Base-by-base conservation (phyloP, 1,139 yeast species). In the Yamadazyma sp. region DNA sequence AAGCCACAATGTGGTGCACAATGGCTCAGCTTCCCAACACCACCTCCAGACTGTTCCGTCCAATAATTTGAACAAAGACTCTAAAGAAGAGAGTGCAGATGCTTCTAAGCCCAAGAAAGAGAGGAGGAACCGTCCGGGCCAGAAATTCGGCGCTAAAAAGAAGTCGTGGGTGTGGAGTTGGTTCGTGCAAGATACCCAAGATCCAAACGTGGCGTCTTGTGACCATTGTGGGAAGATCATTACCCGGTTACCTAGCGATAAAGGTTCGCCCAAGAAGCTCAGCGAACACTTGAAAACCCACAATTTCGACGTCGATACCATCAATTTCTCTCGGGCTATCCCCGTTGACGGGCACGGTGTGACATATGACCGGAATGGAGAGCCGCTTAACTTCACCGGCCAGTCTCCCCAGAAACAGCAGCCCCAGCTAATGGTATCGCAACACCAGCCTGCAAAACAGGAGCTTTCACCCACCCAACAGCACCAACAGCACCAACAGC, bases 101-200 rank as follows among this genome's bases (percentile, higher is more conserved):
- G 12, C 11, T 16, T 36, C 34, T 6, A 45, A 48, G 23, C 47
- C 53, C 5, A 54, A 52, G 36, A 57, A 52, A 37, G 63, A 55
- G 33, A 59, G 73, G 14, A 59, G 56, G 38, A 72, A 72, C 47
- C 59, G 69, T 39, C 78, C 79, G 1, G 78, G 78, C 2, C 77
- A 70, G 46, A 71, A 66, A 45, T 76, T 75, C 45, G 82, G 82
- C 11, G 82, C 82, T 12, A 76, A 74, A 47, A 76, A 76, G 62
- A 71, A 70, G 49, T 74, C 78, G 26, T 77, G 82, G 82, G 82
- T 77, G 4, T 78, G 83, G 83, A 56, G 70, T 23, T 78, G 82
- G 82, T 78, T 78, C 47, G 64, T 64, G 13, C 82, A 78, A 48
- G 80, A 77, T 51, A 52, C 58, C 9, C 51, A 48, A 15, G 73